Evolutionary conservation across 164 flowering plant species (phyloP).

Genomic region (Buxus sempervirens): DNA sequence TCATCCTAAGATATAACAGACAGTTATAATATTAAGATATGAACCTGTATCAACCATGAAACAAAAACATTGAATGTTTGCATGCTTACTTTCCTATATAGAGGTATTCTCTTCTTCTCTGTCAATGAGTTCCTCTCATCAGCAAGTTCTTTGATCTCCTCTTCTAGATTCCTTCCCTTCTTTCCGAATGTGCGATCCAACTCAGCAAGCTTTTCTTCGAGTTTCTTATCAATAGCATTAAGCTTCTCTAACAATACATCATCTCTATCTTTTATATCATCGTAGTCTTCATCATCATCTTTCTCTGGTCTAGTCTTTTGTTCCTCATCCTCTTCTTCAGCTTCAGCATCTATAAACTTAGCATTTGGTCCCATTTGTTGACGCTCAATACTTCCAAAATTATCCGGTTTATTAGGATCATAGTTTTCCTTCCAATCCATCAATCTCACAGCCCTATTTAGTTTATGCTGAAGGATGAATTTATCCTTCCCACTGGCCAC

Average conservation of each 20-base stretch:
- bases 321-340: conserved; percentile 33
- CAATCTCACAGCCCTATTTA: conserved; percentile 78
- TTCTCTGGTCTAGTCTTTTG: conserved; percentile 28
- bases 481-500: conserved; percentile 37
- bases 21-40: neutral
- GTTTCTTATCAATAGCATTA: conserved; percentile 69
- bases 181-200: conserved; percentile 89
- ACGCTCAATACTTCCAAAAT: conserved; percentile 64
- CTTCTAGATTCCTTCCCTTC: conserved; percentile 79
- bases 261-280: conserved; percentile 72
- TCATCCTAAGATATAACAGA: neutral
- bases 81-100: conserved; percentile 67
- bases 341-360: conserved; percentile 35
- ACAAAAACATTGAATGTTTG: neutral
- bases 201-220: conserved; percentile 75
- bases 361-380: conserved; percentile 37
- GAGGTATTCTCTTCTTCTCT: conserved; percentile 77
- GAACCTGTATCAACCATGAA: neutral
- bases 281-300: conserved; percentile 58
- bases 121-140: conserved; percentile 84
- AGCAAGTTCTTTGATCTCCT: conserved; percentile 86
- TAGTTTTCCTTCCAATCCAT: conserved; percentile 73
- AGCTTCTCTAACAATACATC: conserved; percentile 61
- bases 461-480: conserved; percentile 73
- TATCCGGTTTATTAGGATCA: conserved; percentile 85